A percentile compares a stretch with the other conserved stretches of the same genome.
phyloP scores from a whole-genome alignment of 352 stramenopile genomes.

The Globisporangium irregulare region DNA sequence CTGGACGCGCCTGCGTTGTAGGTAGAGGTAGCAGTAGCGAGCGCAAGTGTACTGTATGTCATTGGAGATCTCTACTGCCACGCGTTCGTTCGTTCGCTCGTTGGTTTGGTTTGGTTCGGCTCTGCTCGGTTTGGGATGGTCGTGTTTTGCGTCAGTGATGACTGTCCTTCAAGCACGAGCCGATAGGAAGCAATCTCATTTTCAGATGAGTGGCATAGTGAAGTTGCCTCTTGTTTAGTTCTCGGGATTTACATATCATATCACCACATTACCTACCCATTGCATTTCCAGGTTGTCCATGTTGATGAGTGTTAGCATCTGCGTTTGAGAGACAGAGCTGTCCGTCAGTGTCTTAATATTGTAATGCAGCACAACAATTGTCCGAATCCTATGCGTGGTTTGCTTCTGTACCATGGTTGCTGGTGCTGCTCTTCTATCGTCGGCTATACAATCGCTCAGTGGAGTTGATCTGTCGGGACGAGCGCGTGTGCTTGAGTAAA shows the following conservation, averaged over 20 bases:
- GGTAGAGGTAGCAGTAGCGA: neutral
- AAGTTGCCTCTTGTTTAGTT: slow-evolving; percentile 22
- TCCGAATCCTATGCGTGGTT: neutral
- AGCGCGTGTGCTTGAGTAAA: slow-evolving; percentile 78
- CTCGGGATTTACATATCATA: slow-evolving; percentile 17
- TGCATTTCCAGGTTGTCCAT: neutral
- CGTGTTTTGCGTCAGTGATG: slow-evolving; percentile 18
- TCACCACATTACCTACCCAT: neutral
- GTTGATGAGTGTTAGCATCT: neutral
- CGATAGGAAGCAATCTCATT: slow-evolving; percentile 27
- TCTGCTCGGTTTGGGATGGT: slow-evolving; percentile 46
- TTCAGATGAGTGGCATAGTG: slow-evolving; percentile 21
- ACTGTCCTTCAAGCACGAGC: slow-evolving; percentile 41
- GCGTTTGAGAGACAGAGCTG: neutral
- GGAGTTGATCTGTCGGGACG: slow-evolving; percentile 71
- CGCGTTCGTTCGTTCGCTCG: neutral
- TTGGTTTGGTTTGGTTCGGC: slow-evolving; percentile 12
- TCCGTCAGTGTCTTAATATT: neutral
- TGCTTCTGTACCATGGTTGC: neutral
- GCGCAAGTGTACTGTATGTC: neutral
- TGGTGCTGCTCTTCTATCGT: slow-evolving; percentile 6
- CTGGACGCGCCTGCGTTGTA: neutral
- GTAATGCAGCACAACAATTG: neutral
- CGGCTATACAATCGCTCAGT: slow-evolving; percentile 72
- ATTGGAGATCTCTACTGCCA: neutral